A percentile compares a stretch with the other conserved stretches of the same genome.
phyloP scores from a whole-genome alignment of 805 yeast genomes.

The Brettanomyces naardenensis region DNA sequence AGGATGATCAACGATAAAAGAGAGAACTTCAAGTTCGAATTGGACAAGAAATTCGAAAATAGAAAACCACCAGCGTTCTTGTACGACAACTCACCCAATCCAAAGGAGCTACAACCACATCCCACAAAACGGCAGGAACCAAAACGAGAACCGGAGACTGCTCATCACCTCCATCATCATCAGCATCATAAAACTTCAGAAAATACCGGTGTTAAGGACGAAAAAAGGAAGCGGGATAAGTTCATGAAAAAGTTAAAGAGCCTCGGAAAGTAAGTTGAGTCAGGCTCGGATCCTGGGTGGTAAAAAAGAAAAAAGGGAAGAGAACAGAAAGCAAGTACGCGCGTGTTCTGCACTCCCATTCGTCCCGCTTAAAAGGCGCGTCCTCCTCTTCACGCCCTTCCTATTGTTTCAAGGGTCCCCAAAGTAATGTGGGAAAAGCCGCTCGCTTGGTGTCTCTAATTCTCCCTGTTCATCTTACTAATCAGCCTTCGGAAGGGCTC shows the following conservation, averaged over 20 bases:
- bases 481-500: too few species aligned
- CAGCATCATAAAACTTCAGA: not conserved
- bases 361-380: too few species aligned
- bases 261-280: conserved; percentile 11
- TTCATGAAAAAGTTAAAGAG: conserved; percentile 19
- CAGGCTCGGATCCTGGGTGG: too few species aligned
- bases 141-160: not conserved
- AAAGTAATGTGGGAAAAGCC: too few species aligned
- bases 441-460: too few species aligned
- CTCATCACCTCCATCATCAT: conserved; percentile 5
- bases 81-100: conserved; percentile 11
- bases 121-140: not conserved
- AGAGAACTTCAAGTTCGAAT: conserved; percentile 19
- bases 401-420: too few species aligned
- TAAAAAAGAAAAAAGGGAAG: too few species aligned
- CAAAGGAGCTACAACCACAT: conserved; percentile 1
- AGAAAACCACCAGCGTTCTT: conserved; percentile 17
- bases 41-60: conserved; percentile 13
- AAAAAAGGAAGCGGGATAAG: conserved; percentile 14
- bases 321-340: too few species aligned
- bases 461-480: too few species aligned
- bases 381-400: too few species aligned
- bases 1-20: conserved; percentile 20
- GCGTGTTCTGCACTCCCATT: too few species aligned
- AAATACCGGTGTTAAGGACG: not conserved